These are phyloP conservation scores for Suillus discolor DNA, from an alignment of 768 basidiomycete species.

Conservation along the genomic window DNA sequence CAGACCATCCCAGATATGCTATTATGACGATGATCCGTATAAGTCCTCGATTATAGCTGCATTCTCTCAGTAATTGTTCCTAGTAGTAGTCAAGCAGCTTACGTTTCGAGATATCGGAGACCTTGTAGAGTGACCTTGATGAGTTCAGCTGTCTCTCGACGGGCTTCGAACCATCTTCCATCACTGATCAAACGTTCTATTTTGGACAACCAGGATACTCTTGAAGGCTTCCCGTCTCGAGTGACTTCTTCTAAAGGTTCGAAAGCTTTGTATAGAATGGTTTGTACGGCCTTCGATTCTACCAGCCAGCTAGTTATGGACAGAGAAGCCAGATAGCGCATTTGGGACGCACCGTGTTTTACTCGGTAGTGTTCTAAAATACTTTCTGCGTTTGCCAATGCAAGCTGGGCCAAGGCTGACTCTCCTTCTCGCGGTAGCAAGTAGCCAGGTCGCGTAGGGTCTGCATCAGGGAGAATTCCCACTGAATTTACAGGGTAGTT, in stretches of 20 bases:
- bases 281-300: slow-evolving; percentile 64
- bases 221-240: slow-evolving; percentile 32
- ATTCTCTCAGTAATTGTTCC: slow-evolving; percentile 13
- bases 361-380: slow-evolving; percentile 76
- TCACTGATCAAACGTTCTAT: slow-evolving; percentile 50
- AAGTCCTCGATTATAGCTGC: slow-evolving; percentile 71
- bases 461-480: slow-evolving; percentile 78
- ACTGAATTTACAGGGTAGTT: slow-evolving; percentile 83
- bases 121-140: slow-evolving; percentile 59
- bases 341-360: slow-evolving; percentile 62
- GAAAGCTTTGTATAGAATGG: slow-evolving; percentile 68
- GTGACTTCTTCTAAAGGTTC: slow-evolving; percentile 41
- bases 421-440: slow-evolving; percentile 49
- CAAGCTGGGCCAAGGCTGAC: slow-evolving; percentile 51
- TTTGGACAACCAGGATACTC: slow-evolving; percentile 35
- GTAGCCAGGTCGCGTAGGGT: slow-evolving; percentile 61
- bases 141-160: slow-evolving; percentile 50
- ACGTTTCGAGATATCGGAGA: slow-evolving; percentile 76
- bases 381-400: slow-evolving; percentile 68
- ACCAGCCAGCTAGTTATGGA: not conserved
- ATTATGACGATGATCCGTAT: slow-evolving; percentile 68
- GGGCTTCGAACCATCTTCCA: slow-evolving; percentile 50
- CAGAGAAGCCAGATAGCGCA: not conserved
- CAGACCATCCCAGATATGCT: slow-evolving; percentile 81
- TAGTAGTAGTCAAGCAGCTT: not conserved